Evolutionary conservation across 306 rosid genomes (phyloP).

Genomic region (Fragaria nilgerrensis): DNA sequence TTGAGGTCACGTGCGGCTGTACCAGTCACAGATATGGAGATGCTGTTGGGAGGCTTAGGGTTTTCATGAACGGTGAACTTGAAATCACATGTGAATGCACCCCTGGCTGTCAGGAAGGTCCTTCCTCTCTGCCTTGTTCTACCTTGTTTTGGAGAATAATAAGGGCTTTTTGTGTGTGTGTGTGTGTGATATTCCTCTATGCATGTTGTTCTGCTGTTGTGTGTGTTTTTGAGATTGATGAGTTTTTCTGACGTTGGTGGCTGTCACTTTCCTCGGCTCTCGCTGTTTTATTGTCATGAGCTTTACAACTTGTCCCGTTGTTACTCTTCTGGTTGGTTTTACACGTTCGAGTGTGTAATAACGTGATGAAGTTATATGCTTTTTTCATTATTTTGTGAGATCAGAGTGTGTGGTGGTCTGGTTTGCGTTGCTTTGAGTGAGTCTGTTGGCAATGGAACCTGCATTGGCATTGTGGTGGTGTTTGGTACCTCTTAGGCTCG

Average conservation of each 20-base stretch:
- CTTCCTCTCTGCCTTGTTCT: conserved; percentile 20
- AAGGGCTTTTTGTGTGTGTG: conserved; percentile 3
- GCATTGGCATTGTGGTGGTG: conserved; percentile 18
- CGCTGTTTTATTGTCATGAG: conserved; percentile 10
- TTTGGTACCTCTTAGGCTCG: conserved; percentile 11
- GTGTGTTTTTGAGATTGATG: conserved; percentile 11
- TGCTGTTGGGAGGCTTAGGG: conserved; percentile 99
- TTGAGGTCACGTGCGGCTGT: conserved; percentile 94
- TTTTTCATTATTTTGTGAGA: conserved; percentile 17
- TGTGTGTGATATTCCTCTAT: conserved; percentile 4
- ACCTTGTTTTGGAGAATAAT: conserved; percentile 16
- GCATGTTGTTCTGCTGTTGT: conserved; percentile 28
- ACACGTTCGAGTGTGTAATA: conserved; percentile 61
- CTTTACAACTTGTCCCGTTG: conserved; percentile 12
- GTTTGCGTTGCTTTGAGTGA: conserved; percentile 1
- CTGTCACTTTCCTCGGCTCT: conserved; percentile 27
- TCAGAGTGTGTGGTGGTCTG: conserved; percentile 28
- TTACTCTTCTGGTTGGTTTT: background rate
- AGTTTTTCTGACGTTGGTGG: conserved; percentile 61
- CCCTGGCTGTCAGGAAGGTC: conserved; percentile 98
- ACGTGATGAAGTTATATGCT: conserved; percentile 20
- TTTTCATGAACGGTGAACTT: conserved; percentile 82
- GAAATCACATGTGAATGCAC: conserved; percentile 94
- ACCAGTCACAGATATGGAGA: conserved; percentile 96
- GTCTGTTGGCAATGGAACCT: conserved; percentile 21